A percentile compares a stretch with the other conserved stretches of the same genome.
Evolutionary conservation across 192 early-diverging fungal genomes (phyloP).

Genomic region (Coemansia sp.): DNA sequence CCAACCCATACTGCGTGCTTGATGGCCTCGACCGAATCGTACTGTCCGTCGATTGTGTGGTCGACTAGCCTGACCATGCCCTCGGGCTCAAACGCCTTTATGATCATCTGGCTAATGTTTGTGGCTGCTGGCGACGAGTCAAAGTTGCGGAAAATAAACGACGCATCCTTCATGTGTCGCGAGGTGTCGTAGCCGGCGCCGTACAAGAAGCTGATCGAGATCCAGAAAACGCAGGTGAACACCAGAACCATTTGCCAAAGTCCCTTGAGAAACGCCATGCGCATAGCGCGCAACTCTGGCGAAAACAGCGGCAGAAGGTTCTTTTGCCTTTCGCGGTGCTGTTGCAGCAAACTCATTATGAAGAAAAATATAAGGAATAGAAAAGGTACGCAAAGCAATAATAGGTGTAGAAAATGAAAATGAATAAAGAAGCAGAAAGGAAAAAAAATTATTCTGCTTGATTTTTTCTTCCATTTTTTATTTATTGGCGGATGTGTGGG

Average conservation of each 20-base stretch:
- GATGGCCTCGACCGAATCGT: constrained; percentile 9
- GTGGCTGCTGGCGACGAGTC: constrained; percentile 24
- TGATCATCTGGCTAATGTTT: constrained; percentile 23
- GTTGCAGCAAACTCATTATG: constrained; percentile 5
- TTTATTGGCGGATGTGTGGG: not conserved
- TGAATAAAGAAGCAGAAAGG: not conserved
- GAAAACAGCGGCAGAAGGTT: constrained; percentile 47
- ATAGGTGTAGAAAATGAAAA: not conserved
- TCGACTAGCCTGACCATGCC: constrained; percentile 19
- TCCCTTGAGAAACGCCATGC: constrained; percentile 48
- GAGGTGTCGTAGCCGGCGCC: constrained; percentile 50
- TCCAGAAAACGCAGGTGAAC: constrained; percentile 48
- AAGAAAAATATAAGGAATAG: not conserved
- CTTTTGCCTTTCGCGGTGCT: constrained; percentile 42
- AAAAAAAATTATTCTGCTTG: not conserved
- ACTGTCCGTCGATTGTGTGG: constrained; percentile 15
- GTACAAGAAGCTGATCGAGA: constrained; percentile 47
- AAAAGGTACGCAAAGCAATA: too few relatives aligned
- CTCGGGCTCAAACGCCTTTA: constrained; percentile 15
- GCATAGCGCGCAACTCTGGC: constrained; percentile 47
- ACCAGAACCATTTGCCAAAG: constrained; percentile 37
- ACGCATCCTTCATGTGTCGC: constrained; percentile 46
- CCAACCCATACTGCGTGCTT: constrained; percentile 44
- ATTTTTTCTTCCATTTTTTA: not conserved
- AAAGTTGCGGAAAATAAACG: constrained; percentile 35